Evolutionary conservation across 2,329 filamentous ascomycete genomes (phyloP).

Genomic region (Nemania sp.): DNA sequence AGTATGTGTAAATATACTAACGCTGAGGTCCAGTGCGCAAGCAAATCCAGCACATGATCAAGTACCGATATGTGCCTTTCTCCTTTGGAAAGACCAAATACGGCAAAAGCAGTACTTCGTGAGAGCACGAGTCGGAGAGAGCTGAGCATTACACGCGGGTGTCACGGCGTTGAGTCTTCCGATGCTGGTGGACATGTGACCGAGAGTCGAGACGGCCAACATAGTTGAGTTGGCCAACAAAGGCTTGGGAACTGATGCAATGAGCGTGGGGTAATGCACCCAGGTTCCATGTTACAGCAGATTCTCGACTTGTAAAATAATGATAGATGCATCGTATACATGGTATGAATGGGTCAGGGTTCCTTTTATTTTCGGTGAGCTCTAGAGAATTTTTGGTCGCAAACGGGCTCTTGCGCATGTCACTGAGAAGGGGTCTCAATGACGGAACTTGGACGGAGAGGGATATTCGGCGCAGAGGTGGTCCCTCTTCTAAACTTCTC

Average conservation of each 20-base stretch:
- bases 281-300: conserved; percentile 10
- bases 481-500: background rate
- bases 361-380: conserved; percentile 10
- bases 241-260: background rate
- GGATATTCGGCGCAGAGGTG: conserved; percentile 4
- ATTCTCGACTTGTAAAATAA: conserved; percentile 33
- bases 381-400: conserved; percentile 17
- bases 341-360: too few species aligned
- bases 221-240: background rate
- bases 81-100: conserved; percentile 87
- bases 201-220: background rate
- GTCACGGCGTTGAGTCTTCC: background rate
- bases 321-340: conserved; percentile 31
- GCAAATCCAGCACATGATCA: conserved; percentile 99
- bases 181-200: background rate
- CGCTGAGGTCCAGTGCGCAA: conserved; percentile 73
- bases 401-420: conserved; percentile 16
- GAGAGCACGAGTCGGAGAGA: conserved; percentile 6
- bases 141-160: background rate
- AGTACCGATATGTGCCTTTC: conserved; percentile 97
- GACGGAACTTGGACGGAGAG: background rate
- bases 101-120: conserved; percentile 60
- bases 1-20: conserved; percentile 9
- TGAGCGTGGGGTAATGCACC: background rate
- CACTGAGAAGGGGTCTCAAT: background rate